phyloP scores from a whole-genome alignment of 805 yeast genomes.

The Yamadazyma phyllophila region DNA sequence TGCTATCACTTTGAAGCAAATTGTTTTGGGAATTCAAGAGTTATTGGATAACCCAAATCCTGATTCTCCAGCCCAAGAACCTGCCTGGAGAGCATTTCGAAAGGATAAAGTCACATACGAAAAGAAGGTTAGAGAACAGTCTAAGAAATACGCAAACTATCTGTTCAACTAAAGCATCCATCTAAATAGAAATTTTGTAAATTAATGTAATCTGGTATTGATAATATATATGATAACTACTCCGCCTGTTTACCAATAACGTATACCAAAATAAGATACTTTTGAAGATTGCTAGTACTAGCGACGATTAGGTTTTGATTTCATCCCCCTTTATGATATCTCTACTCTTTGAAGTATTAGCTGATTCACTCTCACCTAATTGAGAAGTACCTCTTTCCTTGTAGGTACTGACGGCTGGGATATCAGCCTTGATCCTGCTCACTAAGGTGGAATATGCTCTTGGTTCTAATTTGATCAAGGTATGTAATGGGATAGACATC shows the following conservation, averaged over 20 bases:
- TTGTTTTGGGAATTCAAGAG: slow-evolving; percentile 89
- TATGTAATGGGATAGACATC: slow-evolving; percentile 98
- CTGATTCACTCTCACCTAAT: slow-evolving; percentile 49
- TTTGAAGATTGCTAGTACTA: no score
- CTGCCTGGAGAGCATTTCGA: slow-evolving; percentile 86
- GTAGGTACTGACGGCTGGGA: slow-evolving; percentile 96
- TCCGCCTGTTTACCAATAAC: neutral
- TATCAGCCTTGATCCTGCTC: slow-evolving; percentile 87
- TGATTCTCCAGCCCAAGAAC: slow-evolving; percentile 95
- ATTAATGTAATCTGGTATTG: slow-evolving; percentile 8
- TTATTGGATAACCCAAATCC: slow-evolving; percentile 88
- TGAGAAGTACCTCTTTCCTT: slow-evolving; percentile 88
- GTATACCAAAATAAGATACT: no score
- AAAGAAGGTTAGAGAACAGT: slow-evolving; percentile 77
- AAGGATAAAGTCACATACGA: slow-evolving; percentile 69
- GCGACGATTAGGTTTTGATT: neutral
- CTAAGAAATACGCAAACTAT: slow-evolving; percentile 57
- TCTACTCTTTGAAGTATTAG: slow-evolving; percentile 43
- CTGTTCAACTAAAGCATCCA: slow-evolving; percentile 3
- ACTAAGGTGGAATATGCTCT: slow-evolving; percentile 88
- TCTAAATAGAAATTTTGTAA: slow-evolving; percentile 2
- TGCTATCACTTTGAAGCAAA: slow-evolving; percentile 86
- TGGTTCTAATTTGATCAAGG: slow-evolving; percentile 92
- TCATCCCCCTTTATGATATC: slow-evolving; percentile 46
- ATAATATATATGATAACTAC: slow-evolving; percentile 1